phyloP scores from a whole-genome alignment of 2,329 filamentous ascomycete species.

The Fusarium sp. region DNA sequence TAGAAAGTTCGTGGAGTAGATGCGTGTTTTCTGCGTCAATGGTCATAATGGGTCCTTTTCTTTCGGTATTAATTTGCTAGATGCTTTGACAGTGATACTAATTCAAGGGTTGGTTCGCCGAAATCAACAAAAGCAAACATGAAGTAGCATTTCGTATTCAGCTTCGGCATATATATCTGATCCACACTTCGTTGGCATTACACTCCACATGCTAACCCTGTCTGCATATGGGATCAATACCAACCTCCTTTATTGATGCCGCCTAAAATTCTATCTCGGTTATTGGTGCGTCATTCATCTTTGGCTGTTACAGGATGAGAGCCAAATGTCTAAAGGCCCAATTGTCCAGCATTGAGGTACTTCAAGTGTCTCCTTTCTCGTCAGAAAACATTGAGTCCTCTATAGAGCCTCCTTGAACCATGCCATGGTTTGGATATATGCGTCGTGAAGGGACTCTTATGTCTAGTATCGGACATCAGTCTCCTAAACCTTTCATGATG shows the following conservation, averaged over 20 bases:
- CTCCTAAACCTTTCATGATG: not conserved
- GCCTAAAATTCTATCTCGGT: not conserved
- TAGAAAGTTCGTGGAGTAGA: not conserved
- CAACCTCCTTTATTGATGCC: not conserved
- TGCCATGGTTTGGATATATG: no score
- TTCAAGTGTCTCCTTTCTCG: no score
- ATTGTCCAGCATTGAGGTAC: not conserved
- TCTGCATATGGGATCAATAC: constrained; percentile 19
- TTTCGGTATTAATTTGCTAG: not conserved
- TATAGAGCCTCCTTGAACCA: not conserved
- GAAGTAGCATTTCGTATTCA: not conserved
- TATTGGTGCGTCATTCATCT: not conserved
- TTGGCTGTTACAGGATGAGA: not conserved
- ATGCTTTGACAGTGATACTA: not conserved
- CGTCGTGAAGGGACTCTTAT: not conserved
- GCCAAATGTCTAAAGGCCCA: not conserved
- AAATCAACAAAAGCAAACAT: constrained; percentile 12
- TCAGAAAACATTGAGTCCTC: not conserved
- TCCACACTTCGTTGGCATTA: constrained; percentile 13
- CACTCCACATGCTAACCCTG: constrained; percentile 1
- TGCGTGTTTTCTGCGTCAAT: not conserved
- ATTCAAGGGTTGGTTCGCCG: not conserved
- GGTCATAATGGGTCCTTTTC: not conserved
- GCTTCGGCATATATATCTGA: constrained; percentile 1
- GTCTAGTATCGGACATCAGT: not conserved